Base-by-base conservation (phyloP, 116 monocot genomes). In the Dioscorea cayenensis region DNA sequence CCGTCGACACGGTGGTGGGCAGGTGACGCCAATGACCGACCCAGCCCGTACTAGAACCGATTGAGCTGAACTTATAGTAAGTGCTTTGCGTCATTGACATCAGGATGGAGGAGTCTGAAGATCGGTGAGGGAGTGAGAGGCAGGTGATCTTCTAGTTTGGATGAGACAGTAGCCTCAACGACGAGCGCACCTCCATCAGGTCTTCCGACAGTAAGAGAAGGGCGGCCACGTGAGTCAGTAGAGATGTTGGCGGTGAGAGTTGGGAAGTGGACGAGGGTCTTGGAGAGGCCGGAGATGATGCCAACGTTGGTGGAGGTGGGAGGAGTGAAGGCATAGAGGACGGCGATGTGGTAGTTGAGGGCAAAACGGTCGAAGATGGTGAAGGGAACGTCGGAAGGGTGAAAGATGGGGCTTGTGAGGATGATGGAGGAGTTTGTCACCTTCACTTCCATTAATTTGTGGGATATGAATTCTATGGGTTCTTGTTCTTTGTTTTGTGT, bases 1-100 rank as follows among this genome's bases (percentile, higher is more conserved):
- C 86, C 90, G 43, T 90, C 81, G 3, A 86, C 84, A 4, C 74
- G 66, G 55, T 90, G 90, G 77, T 86, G 73, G 5, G 77, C 36
- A 7, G n/a, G 86, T 84, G 66, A 77, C 28, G 4, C 78, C 85
- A 71, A 90, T 60, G 0, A 86, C 73, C 1, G 86, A 74, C 19
- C 84, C 84, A 22, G n/a, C n/a, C 86, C 81, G 63, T 84, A 85
- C 1, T 25, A 6, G 65, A 90, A 90, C 0, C 86, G 80, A 77
- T 66, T 90, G 73, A 90, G 69, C 68, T 90, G 90, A 21, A 86
- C 65, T 36, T 84, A 81, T 22, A 90, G 64, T 5, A 81, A 18
- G 6, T 80, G 52, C 12, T 8, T 3, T 2, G 70, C 66, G 6
- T 25, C 77, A 0, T 22, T 22, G 12, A 18, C 12, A 1, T 65